Base-by-base conservation (phyloP, 805 yeast genomes). In the Priceomyces melissophilus region DNA sequence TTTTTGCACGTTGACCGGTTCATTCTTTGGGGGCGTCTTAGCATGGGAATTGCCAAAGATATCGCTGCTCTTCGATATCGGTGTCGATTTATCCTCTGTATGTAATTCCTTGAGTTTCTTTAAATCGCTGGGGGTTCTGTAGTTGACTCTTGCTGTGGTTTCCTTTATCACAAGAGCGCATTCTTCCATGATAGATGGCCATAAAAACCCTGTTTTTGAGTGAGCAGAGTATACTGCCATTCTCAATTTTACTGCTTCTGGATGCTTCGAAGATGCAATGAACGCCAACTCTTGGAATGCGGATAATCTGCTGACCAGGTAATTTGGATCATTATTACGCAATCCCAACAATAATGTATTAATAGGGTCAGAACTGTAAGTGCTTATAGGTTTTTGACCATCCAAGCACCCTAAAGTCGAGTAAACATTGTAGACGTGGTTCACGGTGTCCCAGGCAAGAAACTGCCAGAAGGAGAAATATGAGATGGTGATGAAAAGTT, bases 271-370 rank as follows among this genome's bases (percentile, higher is more conserved):
- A 1, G 80, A 75, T 6, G 89, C 66, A 35, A 84, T 66, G 50
- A 75, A 81, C 1, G 87, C 84, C 40, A 84, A 65, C 54, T 85
- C 93, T 60, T 85, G 91, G 61, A 79, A 84, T 2, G 91, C 89
- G 1, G 88, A 79, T 43, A 80, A 55, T 44, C 79, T 74, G 37
- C 58, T 48, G 37, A 68, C 52, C 40, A 57, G 60, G 37, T 56
- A 41, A 3, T 47, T 46, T 0, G 66, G 60, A 10, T 60, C 65
- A 1, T 76, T 75, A 28, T 81, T 81, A 38, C 73, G 71, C 45
- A 85, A 67, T 0, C 91, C 91, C 3, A 81, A 70, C 10, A 84
- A 57, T 30, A 85, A 61, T 1, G 89, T 81, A 38, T 74, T 76
- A 37, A 81, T 65, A 6, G 87, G 89, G 38, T 78, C 80, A 0